Conservation (phyloP, 169 alveolate genomes). For the Condylostoma magnum region DNA sequence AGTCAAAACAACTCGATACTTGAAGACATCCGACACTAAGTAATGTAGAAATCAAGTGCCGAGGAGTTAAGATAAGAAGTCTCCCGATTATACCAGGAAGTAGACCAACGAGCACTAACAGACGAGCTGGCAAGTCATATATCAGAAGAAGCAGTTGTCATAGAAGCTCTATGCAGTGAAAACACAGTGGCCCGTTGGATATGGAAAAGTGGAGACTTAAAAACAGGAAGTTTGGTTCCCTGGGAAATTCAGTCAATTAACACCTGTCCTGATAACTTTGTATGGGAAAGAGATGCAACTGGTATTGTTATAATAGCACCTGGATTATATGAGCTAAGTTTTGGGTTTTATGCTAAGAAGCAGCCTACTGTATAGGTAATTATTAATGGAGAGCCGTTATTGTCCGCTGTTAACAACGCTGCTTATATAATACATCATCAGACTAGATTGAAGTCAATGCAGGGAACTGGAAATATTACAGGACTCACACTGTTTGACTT, state of each 20-base stretch:
- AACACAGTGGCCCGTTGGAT: slow-evolving; percentile 85
- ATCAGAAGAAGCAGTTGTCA: slow-evolving; percentile 59
- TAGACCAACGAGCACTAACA: neutral
- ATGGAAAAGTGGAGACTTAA: slow-evolving; percentile 75
- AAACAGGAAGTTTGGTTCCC: slow-evolving; percentile 69
- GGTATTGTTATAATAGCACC: slow-evolving; percentile 63
- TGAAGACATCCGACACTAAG: too few relatives aligned
- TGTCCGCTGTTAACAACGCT: slow-evolving; percentile 58
- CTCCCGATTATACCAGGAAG: slow-evolving; percentile 10
- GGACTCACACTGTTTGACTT: slow-evolving; percentile 65
- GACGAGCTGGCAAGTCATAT: slow-evolving; percentile 50
- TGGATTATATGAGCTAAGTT: slow-evolving; percentile 75
- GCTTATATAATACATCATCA: slow-evolving; percentile 30
- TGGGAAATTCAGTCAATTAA: slow-evolving; percentile 82
- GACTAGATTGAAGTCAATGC: slow-evolving; percentile 29
- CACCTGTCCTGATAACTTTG: slow-evolving; percentile 79
- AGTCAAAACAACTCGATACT: too few relatives aligned
- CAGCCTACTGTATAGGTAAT: slow-evolving; percentile 78
- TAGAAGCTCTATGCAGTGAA: slow-evolving; percentile 76
- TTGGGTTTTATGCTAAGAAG: slow-evolving; percentile 79
- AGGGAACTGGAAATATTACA: slow-evolving; percentile 62
- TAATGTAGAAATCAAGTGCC: slow-evolving; percentile 39
- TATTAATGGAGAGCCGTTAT: slow-evolving; percentile 81
- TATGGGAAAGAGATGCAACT: slow-evolving; percentile 78
- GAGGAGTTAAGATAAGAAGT: slow-evolving; percentile 44